Conservation (phyloP, 1,139 yeast species). For the Candida tropicalis region DNA sequence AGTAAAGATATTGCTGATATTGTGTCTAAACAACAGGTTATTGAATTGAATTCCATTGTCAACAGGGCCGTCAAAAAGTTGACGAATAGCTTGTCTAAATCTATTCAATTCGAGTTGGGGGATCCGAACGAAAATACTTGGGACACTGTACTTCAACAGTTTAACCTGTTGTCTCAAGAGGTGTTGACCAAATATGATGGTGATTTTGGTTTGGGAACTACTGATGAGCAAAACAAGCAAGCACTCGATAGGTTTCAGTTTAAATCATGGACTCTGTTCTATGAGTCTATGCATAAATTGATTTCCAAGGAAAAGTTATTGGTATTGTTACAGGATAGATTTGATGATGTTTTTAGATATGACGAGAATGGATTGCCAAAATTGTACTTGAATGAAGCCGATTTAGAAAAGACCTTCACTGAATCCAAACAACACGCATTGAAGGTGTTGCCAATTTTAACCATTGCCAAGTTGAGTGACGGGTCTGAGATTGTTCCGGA, state of each 20-base stretch:
- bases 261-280: constrained; percentile 67
- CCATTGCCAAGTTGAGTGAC: constrained; percentile 56
- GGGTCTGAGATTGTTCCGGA: constrained; percentile 63
- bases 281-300: constrained; percentile 58
- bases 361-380: constrained; percentile 83
- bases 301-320: constrained; percentile 61
- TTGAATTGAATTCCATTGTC: constrained; percentile 46
- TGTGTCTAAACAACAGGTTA: constrained; percentile 41
- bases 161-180: constrained; percentile 41
- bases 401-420: constrained; percentile 67
- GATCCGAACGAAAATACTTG: constrained; percentile 57
- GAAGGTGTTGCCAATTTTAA: constrained; percentile 58
- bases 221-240: constrained; percentile 40
- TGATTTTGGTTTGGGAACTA: constrained; percentile 66
- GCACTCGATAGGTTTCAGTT: constrained; percentile 49
- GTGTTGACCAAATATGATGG: constrained; percentile 23
- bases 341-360: constrained; percentile 82
- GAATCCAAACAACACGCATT: constrained; percentile 62
- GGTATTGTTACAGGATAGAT: constrained; percentile 62
- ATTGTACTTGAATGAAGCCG: constrained; percentile 74
- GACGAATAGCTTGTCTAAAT: constrained; percentile 39
- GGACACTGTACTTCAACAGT: constrained; percentile 57
- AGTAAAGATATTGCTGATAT: constrained; percentile 24
- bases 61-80: constrained; percentile 44
- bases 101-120: constrained; percentile 38